These are phyloP conservation scores for Psidium friedrichsthalianum DNA, from an alignment of 345 rosid genomes.

Conservation along the genomic window DNA sequence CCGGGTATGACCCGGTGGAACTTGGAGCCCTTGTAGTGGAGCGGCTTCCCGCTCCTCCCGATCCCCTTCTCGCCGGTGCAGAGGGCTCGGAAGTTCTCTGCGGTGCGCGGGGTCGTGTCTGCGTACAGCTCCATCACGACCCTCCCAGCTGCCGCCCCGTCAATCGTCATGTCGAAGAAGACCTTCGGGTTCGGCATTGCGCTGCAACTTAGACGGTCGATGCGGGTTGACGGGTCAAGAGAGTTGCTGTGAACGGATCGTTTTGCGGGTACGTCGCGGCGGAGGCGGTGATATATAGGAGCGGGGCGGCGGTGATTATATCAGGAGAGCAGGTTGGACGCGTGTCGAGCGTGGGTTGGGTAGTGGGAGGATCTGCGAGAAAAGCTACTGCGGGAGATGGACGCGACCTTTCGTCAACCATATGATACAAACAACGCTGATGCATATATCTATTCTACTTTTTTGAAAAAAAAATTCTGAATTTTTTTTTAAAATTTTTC, in stretches of 20 bases:
- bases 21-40: conserved; percentile 28
- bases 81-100: conserved; percentile 39
- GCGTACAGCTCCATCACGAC: conserved; percentile 18
- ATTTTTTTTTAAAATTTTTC: too few species aligned
- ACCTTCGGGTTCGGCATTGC: conserved; percentile 8
- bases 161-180: conserved; percentile 10
- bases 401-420: not conserved
- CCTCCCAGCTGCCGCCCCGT: conserved; percentile 10
- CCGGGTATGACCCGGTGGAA: conserved; percentile 12
- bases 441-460: too few species aligned
- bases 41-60: conserved; percentile 13
- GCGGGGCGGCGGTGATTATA: not conserved
- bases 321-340: not conserved
- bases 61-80: conserved; percentile 34
- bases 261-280: not conserved
- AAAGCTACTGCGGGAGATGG: not conserved
- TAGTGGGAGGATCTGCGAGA: not conserved
- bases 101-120: conserved; percentile 22
- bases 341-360: not conserved
- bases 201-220: not conserved
- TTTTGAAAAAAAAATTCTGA: too few species aligned
- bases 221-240: not conserved
- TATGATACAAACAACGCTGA: too few species aligned
- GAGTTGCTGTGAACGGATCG: not conserved
- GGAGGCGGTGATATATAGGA: not conserved